phyloP scores from a whole-genome alignment of 768 basidiomycete species.

The Phlegmacium glaucopus region DNA sequence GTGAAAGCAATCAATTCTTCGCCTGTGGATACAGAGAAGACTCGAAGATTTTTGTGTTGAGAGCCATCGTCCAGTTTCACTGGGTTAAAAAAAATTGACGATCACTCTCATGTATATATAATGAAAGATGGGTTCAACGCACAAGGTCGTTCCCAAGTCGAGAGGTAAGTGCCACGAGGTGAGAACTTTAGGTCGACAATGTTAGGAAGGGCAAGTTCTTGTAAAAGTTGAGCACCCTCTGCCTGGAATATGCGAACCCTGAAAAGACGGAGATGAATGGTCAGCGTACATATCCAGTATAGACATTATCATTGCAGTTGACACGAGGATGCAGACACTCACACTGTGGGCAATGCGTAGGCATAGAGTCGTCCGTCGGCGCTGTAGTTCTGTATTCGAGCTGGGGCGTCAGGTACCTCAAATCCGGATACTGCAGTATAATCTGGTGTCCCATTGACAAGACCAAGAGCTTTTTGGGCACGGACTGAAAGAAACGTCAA shows the following conservation, averaged over 20 bases:
- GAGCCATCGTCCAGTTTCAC: conserved; percentile 87
- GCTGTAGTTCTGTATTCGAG: conserved; percentile 79
- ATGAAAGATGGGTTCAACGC: conserved; percentile 15
- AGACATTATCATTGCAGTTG: conserved; percentile 6
- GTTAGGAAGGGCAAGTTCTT: conserved; percentile 71
- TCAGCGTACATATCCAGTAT: background rate
- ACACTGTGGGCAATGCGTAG: conserved; percentile 76
- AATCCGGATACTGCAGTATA: conserved; percentile 67
- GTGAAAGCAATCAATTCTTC: conserved; percentile 84
- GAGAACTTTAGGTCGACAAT: conserved; percentile 88
- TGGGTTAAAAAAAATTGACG: conserved; percentile 14
- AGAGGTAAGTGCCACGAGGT: conserved; percentile 88
- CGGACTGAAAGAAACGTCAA: conserved; percentile 54
- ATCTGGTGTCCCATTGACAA: conserved; percentile 78
- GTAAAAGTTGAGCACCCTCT: conserved; percentile 67
- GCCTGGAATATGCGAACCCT: conserved; percentile 80
- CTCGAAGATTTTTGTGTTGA: conserved; percentile 91
- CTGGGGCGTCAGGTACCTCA: conserved; percentile 62
- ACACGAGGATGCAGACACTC: conserved; percentile 31
- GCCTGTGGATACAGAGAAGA: conserved; percentile 84
- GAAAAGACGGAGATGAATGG: conserved; percentile 8
- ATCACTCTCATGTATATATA: background rate
- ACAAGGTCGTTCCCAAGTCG: conserved; percentile 93
- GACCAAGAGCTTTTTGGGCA: conserved; percentile 90
- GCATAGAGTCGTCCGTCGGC: conserved; percentile 85